These are phyloP conservation scores for Ensete ventricosum DNA, from an alignment of 176 grass and related monocot species.

Conservation along the genomic window DNA sequence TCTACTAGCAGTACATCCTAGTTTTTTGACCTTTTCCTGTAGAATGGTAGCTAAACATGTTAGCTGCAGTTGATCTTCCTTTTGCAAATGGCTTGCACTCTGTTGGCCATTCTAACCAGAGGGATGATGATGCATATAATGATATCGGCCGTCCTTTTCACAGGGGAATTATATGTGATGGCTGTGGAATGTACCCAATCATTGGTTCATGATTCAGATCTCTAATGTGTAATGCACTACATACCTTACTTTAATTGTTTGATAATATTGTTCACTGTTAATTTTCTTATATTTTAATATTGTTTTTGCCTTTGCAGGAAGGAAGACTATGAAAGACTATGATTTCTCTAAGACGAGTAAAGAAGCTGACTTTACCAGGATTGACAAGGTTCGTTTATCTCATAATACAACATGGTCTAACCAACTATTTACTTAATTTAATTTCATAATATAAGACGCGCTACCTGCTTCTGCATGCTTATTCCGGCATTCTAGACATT, in stretches of 20 bases:
- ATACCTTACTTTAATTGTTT: neutral
- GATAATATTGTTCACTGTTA: neutral
- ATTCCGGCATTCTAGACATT: conserved; percentile 24
- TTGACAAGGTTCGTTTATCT: neutral
- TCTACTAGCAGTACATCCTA: too few species aligned
- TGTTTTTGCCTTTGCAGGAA: conserved; percentile 39
- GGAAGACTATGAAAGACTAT: conserved; percentile 68
- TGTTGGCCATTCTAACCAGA: conserved; percentile 27
- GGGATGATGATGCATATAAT: conserved; percentile 18
- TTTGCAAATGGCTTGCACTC: conserved; percentile 17
- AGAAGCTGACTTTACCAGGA: conserved; percentile 19
- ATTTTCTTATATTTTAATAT: neutral
- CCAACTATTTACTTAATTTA: neutral
- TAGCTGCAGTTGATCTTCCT: neutral
- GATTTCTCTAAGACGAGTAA: conserved; percentile 64
- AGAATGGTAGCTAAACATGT: too few species aligned
- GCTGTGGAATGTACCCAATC: conserved; percentile 75
- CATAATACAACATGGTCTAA: neutral
- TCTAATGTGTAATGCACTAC: conserved; percentile 47
- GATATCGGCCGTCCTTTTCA: conserved; percentile 26
- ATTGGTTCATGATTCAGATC: conserved; percentile 75
- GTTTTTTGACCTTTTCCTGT: too few species aligned
- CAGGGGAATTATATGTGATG: conserved; percentile 53
- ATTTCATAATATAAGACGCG: neutral
- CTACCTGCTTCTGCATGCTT: conserved; percentile 6